A percentile compares a stretch with the other conserved stretches of the same genome.
Evolutionary conservation across 148 eudicot species (phyloP).

Genomic region (Cornus florida): DNA sequence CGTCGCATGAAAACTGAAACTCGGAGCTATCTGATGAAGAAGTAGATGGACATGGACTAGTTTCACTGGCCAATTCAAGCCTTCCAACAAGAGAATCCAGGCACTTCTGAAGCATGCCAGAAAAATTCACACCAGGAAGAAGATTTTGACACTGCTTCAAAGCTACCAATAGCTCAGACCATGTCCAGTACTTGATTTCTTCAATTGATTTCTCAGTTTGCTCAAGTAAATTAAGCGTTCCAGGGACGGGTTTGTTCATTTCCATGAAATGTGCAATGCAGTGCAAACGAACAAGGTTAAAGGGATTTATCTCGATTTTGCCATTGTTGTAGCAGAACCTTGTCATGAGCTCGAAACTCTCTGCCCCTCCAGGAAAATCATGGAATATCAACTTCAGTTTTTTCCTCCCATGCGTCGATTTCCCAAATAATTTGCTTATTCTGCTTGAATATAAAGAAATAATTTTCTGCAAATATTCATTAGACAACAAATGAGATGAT

Average conservation of each 20-base stretch:
- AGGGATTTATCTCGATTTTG: constrained; percentile 35
- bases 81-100: constrained; percentile 54
- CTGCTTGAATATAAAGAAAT: constrained; percentile 54
- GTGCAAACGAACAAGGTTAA: constrained; percentile 33
- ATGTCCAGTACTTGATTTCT: constrained; percentile 55
- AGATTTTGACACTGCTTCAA: constrained; percentile 51
- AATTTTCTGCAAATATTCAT: constrained; percentile 43
- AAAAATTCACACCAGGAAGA: constrained; percentile 17
- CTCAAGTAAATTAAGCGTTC: constrained; percentile 45
- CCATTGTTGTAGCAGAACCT: constrained; percentile 78
- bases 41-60: constrained; percentile 59
- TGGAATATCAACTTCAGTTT: constrained; percentile 63
- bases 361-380: constrained; percentile 76
- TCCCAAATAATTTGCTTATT: constrained; percentile 47
- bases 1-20: constrained; percentile 56
- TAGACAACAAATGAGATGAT: constrained; percentile 6
- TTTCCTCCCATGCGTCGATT: constrained; percentile 22
- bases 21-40: constrained; percentile 72
- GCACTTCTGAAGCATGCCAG: constrained; percentile 37
- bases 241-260: constrained; percentile 45
- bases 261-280: constrained; percentile 65
- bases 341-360: constrained; percentile 58
- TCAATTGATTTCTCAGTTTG: constrained; percentile 51
- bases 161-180: constrained; percentile 65
- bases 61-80: constrained; percentile 49